These are phyloP conservation scores for Cantharellus cinnabarinus DNA, from an alignment of 768 basidiomycete genomes.

Conservation along the genomic window DNA sequence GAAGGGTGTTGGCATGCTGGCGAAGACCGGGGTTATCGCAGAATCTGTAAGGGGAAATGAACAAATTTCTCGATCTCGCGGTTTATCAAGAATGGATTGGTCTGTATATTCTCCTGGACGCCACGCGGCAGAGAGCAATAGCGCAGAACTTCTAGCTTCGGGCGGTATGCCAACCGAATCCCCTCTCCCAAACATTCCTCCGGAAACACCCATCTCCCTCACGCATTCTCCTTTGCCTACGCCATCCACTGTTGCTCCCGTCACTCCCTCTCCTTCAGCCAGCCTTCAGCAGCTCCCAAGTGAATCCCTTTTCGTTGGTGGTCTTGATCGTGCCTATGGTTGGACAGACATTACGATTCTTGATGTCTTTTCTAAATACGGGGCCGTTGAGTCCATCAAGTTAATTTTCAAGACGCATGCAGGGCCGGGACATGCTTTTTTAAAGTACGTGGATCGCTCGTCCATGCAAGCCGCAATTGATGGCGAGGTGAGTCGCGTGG, in stretches of 20 bases:
- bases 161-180: not conserved
- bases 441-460: constrained; percentile 15
- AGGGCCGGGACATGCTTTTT: constrained; percentile 18
- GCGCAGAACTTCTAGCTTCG: too few relatives aligned
- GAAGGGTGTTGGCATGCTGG: too few relatives aligned
- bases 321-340: constrained; percentile 19
- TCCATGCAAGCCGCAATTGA: constrained; percentile 15
- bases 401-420: constrained; percentile 8
- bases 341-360: constrained; percentile 12
- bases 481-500: not conserved
- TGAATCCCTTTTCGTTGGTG: constrained; percentile 8
- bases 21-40: too few relatives aligned
- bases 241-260: not conserved
- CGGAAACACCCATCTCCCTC: not conserved
- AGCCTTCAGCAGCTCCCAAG: not conserved
- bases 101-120: too few relatives aligned
- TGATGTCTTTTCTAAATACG: not conserved
- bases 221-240: not conserved
- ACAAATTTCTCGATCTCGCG: too few relatives aligned
- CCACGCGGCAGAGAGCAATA: too few relatives aligned
- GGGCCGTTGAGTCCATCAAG: constrained; percentile 13
- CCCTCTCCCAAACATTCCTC: not conserved
- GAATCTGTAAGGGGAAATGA: too few relatives aligned
- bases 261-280: not conserved
- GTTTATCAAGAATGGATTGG: too few relatives aligned